Percentiles rank a stretch among this genome's conserved stretches.
These are phyloP conservation scores for Fraxinus quadrangulata DNA, from an alignment of 257 asterid genomes.

Conservation along the genomic window DNA sequence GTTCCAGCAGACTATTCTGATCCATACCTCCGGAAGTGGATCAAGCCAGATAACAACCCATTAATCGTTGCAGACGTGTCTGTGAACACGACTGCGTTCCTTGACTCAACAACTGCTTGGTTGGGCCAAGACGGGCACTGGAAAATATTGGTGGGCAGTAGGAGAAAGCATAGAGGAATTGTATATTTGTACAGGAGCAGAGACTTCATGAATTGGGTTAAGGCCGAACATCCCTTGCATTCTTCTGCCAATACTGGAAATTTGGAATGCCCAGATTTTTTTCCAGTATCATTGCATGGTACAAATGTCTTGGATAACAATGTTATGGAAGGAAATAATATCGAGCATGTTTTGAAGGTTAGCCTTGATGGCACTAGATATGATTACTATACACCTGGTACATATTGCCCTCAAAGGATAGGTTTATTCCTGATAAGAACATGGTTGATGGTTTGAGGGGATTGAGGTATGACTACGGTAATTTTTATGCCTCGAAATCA, in stretches of 20 bases:
- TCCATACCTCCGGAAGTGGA: constrained; percentile 47
- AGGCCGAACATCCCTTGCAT: constrained; percentile 49
- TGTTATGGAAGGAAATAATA: not conserved
- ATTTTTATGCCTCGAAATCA: constrained; percentile 55
- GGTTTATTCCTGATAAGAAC: constrained; percentile 37
- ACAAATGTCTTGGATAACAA: constrained; percentile 34
- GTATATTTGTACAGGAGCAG: constrained; percentile 41
- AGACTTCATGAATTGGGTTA: constrained; percentile 44
- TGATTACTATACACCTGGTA: constrained; percentile 54
- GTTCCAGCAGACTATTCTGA: constrained; percentile 44
- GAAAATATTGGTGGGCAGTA: constrained; percentile 38
- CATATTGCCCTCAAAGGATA: constrained; percentile 30
- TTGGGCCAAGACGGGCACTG: constrained; percentile 45
- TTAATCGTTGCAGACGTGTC: constrained; percentile 24
- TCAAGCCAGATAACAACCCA: constrained; percentile 53
- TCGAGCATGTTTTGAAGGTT: constrained; percentile 39
- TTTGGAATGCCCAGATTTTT: constrained; percentile 62
- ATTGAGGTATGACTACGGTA: constrained; percentile 51
- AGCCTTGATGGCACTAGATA: constrained; percentile 45
- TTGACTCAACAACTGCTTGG: constrained; percentile 65
- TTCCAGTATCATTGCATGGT: constrained; percentile 33
- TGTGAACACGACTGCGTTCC: constrained; percentile 40
- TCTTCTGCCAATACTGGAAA: constrained; percentile 39
- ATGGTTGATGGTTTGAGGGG: constrained; percentile 47
- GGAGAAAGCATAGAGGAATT: constrained; percentile 29